A percentile compares a stretch with the other conserved stretches of the same genome.
These are phyloP conservation scores for Penicillium sp. DNA, from an alignment of 2,329 filamentous ascomycete species.

Conservation along the genomic window DNA sequence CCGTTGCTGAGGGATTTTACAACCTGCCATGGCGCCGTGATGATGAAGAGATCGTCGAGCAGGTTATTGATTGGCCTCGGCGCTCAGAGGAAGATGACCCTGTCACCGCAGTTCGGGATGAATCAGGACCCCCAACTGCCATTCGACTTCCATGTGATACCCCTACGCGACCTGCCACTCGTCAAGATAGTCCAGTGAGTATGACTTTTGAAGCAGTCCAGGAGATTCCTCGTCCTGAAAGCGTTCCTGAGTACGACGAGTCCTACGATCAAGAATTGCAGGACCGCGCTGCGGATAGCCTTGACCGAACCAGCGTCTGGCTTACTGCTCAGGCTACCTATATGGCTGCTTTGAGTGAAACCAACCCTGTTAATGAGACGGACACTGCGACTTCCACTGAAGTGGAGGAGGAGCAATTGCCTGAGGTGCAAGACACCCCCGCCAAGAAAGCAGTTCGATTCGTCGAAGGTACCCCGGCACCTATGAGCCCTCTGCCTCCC, in stretches of 20 bases:
- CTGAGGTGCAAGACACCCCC: constrained; percentile 20
- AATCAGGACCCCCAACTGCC: constrained; percentile 37
- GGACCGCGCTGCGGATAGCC: constrained; percentile 67
- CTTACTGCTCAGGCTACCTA: constrained; percentile 79
- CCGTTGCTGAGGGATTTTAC: constrained; percentile 91
- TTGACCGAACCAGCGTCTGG: constrained; percentile 86
- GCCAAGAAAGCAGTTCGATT: constrained; percentile 35
- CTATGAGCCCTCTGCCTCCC: constrained; percentile 40
- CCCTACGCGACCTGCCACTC: constrained; percentile 23
- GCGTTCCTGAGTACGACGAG: constrained; percentile 64
- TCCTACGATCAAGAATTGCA: constrained; percentile 74
- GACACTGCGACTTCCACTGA: constrained; percentile 21
- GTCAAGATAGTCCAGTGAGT: constrained; percentile 30
- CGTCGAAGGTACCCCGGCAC: constrained; percentile 36
- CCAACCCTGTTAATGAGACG: constrained; percentile 54
- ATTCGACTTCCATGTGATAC: constrained; percentile 51
- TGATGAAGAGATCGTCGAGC: constrained; percentile 60
- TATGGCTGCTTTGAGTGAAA: constrained; percentile 64
- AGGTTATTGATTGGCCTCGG: constrained; percentile 62
- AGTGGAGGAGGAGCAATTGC: constrained; percentile 17
- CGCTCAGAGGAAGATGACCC: constrained; percentile 37
- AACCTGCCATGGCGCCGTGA: constrained; percentile 71
- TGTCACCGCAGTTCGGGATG: constrained; percentile 35
- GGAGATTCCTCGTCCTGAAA: constrained; percentile 64
- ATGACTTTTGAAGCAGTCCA: constrained; percentile 28